Evolutionary conservation across 2,329 filamentous ascomycete genomes (phyloP).

Genomic region (Cercospora sesami): DNA sequence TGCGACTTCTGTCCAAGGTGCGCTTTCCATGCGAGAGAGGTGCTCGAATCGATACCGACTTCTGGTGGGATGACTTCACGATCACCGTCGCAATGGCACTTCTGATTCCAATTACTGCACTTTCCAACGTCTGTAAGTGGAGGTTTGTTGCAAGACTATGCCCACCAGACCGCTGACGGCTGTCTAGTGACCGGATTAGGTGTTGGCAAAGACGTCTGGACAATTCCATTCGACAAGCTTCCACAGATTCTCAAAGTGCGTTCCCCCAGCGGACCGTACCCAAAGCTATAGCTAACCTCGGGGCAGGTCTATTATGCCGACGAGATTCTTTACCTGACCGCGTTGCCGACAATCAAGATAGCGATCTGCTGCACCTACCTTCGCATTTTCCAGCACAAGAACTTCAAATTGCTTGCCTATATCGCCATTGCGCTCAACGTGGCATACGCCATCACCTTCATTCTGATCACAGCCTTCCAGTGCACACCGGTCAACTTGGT

Average conservation of each 20-base stretch:
- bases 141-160: neutral
- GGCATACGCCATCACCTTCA: conserved; percentile 21
- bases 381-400: conserved; percentile 21
- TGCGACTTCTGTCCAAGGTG: conserved; percentile 24
- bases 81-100: conserved; percentile 22
- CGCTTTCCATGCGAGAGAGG: conserved; percentile 21
- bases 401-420: conserved; percentile 20
- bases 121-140: conserved; percentile 20
- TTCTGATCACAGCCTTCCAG: conserved; percentile 24
- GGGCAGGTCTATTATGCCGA: conserved; percentile 22
- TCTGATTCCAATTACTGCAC: conserved; percentile 18
- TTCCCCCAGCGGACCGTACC: neutral
- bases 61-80: conserved; percentile 27
- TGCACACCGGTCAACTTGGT: conserved; percentile 20
- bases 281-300: neutral
- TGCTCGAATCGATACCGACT: conserved; percentile 18
- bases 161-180: neutral
- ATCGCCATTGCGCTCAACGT: conserved; percentile 22
- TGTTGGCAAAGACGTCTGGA: conserved; percentile 24
- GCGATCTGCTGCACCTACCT: conserved; percentile 25
- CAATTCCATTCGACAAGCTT: conserved; percentile 23
- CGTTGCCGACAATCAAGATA: conserved; percentile 24
- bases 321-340: conserved; percentile 21
- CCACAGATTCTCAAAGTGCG: conserved; percentile 17
- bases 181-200: conserved; percentile 14